Conservation (phyloP, 208 protist species). For the Acanthamoeba sp. region DNA sequence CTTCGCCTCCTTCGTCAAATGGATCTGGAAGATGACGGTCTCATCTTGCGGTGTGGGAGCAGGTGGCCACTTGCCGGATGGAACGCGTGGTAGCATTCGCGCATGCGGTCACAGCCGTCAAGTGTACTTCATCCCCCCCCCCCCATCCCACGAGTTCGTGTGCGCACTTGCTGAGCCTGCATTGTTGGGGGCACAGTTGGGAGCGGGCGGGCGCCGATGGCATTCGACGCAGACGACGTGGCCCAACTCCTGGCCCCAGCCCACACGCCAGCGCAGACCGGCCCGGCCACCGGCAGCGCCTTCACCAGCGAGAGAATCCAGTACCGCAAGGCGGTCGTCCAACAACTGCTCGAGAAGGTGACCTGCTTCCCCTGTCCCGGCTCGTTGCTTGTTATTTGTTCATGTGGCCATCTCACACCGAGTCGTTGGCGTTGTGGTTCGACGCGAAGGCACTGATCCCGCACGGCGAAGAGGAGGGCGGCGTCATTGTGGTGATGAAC, state of each 20-base stretch:
- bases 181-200: neutral
- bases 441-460: neutral
- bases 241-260: neutral
- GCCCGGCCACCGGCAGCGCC: neutral
- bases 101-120: neutral
- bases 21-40: neutral
- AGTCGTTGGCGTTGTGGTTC: too few species aligned
- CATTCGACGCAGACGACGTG: neutral
- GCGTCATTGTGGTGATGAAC: conserved; percentile 11
- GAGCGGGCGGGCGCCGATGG: conserved; percentile 6
- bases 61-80: neutral
- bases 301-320: neutral
- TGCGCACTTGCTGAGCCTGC: neutral
- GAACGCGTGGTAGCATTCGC: neutral
- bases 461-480: neutral
- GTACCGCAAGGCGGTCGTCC: conserved; percentile 1
- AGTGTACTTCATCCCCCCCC: neutral
- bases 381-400: neutral
- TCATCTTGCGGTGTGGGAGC: neutral
- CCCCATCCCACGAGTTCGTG: too few species aligned
- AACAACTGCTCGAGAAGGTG: conserved; percentile 31
- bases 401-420: too few species aligned
- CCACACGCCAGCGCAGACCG: neutral
- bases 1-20: neutral
- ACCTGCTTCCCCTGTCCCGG: neutral